Evolutionary conservation across 345 rosid genomes (phyloP), one percentile per base, ranked within the genome.

Genomic region (Brassica nigra): DNA sequence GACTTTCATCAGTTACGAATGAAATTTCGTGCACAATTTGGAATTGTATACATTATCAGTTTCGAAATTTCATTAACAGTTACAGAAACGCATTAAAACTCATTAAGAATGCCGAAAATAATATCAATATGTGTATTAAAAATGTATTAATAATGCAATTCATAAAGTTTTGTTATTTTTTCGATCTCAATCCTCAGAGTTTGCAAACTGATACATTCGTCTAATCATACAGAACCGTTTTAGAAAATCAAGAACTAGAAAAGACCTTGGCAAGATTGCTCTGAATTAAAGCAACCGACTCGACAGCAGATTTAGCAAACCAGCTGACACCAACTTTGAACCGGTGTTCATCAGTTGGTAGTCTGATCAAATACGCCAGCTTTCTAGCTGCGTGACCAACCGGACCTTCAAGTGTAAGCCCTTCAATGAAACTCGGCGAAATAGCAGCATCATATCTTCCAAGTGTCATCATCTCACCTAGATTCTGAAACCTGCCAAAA

Each of bases 391-490:
- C 77, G 70, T 92, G 97, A 70, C 99, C 99, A 79, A 91, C 55
- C 4, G 95, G 91, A 7, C 97, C 99, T 58, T 92, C 99, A 33
- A 95, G 83, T 4, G 97, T 95, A 74, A 92, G 82, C 58, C 99
- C 97, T 62, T 95, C 99, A 11, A 90, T 79, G 83, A 95, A 92
- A 84, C 92, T 92, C 37, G 97, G 97, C 6, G 99, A 82, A 68
- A 95, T 74, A 20, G 99, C 95, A 44, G 89, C 99, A 58, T 95
- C 94, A 34, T 82, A 87, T 89, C 90, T 87, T 52, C 97, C 99
- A 29, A 95, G 86, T 28, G 86, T 91, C 97, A 95, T 92, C 99
- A 95, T 95, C 85, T 95, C 99, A 37, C 99, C 97, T 28, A 95
- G 80, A 74, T 92, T 92, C 80, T 95, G 97, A 76, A 89, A 95